Base-by-base conservation (phyloP, 768 basidiomycete species). In the Daedaleopsis sinensis region DNA sequence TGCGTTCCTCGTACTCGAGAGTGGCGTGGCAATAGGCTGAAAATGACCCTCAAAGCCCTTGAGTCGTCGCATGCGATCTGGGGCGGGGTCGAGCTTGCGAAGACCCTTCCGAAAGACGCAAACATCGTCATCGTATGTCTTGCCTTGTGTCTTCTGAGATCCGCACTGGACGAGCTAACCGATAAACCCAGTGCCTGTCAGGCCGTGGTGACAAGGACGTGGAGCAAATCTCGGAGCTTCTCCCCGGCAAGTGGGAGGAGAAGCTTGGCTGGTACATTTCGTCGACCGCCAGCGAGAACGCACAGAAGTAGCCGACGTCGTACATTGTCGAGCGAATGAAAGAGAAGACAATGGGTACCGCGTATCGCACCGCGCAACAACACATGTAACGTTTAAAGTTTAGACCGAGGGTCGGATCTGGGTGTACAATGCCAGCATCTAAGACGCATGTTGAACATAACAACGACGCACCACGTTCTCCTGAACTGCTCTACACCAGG, bases 181-280 rank as follows among this genome's bases (percentile, higher is more conserved):
- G 7, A 5, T 58, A 18, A 18, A 53, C 37, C 52, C 61, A 96
- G 93, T 97, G 94, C 70, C 79, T 98, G 54, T 96, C 93, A 56
- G 96, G 96, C 52, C 87, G 96, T 64, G 97, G 97, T 18, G 95
- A 98, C 76, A 98, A 98, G 76, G 96, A 99, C 71, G 97, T 99
- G 4, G 91, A 96, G 66, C 91, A 98, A 71, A 95, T 99, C 59
- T 94, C 91, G n/a, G 79, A 96, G 68, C 79, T 98, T 43, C 80
- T 99, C 57, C 96, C 96, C 12, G 83, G 84, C 58, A 92, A 96
- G 76, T 98, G 96, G 96, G 94, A 91, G 12, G 90, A 97, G 69
- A 87, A 77, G 67, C 82, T 98, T 38, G 91, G 96, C 80, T 98
- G 96, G 96, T 49, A 59, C 51, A 64, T 64, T 54, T 52, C 54